Evolutionary conservation across 306 rosid species (phyloP).

Genomic region (Citrullus mucosospermus): DNA sequence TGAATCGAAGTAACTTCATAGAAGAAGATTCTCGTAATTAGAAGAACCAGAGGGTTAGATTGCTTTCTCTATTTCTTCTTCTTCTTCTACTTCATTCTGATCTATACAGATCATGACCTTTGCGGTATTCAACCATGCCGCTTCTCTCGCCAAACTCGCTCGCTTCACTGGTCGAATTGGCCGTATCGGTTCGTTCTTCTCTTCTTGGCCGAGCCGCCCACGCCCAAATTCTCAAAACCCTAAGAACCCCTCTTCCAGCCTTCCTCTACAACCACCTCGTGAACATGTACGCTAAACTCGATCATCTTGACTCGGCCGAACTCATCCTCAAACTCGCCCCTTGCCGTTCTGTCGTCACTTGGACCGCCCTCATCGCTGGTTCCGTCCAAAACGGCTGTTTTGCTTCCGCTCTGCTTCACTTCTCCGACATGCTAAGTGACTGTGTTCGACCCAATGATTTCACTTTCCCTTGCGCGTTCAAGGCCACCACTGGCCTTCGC

Average conservation of each 20-base stretch:
- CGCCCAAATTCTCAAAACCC: constrained; percentile 49
- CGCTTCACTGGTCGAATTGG: constrained; percentile 43
- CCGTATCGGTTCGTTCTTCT: constrained; percentile 35
- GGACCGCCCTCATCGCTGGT: constrained; percentile 83
- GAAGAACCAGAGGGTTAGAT: background rate
- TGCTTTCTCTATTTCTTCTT: background rate
- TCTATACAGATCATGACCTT: constrained; percentile 8
- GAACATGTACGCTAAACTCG: constrained; percentile 86
- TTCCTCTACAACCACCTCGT: constrained; percentile 70
- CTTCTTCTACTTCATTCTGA: constrained; percentile 1
- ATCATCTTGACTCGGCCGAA: constrained; percentile 46
- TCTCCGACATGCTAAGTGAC: constrained; percentile 52
- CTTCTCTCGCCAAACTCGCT: constrained; percentile 29
- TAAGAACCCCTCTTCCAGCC: constrained; percentile 34
- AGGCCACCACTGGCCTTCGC: constrained; percentile 47
- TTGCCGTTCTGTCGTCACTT: constrained; percentile 62
- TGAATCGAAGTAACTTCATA: background rate
- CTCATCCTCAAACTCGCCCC: constrained; percentile 43
- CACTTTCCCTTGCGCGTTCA: constrained; percentile 67
- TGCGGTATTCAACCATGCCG: constrained; percentile 22
- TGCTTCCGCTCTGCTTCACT: constrained; percentile 31
- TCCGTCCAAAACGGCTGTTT: constrained; percentile 54
- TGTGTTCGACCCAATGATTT: constrained; percentile 62
- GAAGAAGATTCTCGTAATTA: background rate
- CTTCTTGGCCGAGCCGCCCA: constrained; percentile 50